phyloP scores from a whole-genome alignment of 441 rosid genomes.

The Erodium trifolium region DNA sequence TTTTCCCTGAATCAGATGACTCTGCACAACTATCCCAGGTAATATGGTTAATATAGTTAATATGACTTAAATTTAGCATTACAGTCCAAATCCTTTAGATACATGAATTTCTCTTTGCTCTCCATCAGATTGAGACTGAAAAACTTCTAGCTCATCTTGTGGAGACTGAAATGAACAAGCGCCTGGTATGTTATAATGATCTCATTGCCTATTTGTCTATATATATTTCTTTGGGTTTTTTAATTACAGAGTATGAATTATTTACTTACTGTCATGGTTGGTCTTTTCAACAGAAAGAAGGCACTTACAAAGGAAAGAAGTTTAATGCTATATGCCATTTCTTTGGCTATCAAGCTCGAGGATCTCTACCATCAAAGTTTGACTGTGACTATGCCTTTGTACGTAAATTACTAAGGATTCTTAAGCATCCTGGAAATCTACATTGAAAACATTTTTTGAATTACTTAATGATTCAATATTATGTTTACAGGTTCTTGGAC shows the following conservation, averaged over 20 bases:
- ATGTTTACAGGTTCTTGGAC: conserved; percentile 76
- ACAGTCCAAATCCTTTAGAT: not conserved
- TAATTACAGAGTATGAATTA: not conserved
- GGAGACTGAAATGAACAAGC: conserved; percentile 90
- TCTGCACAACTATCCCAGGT: conserved; percentile 99
- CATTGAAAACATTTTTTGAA: not conserved
- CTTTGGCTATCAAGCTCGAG: conserved; percentile 99
- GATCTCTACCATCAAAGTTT: conserved; percentile 90
- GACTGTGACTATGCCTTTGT: conserved; percentile 97
- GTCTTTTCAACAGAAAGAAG: conserved; percentile 67
- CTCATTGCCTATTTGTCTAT: not conserved
- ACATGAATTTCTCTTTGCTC: conserved; percentile 15
- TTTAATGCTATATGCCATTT: conserved; percentile 97
- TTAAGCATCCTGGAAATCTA: not conserved
- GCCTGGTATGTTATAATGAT: conserved; percentile 39
- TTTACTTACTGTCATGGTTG: conserved; percentile 4
- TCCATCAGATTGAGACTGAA: conserved; percentile 85
- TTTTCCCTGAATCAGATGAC: conserved; percentile 91
- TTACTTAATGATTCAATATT: not conserved
- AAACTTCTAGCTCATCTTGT: conserved; percentile 96
- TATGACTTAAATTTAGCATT: conserved; percentile 5
- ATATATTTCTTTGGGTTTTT: conserved; percentile 2
- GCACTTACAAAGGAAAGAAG: conserved; percentile 90
- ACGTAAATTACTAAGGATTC: conserved; percentile 25
- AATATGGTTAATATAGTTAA: conserved; percentile 12